Evolutionary conservation across 306 rosid genomes (phyloP).

Genomic region (Trichosanthes truncata): DNA sequence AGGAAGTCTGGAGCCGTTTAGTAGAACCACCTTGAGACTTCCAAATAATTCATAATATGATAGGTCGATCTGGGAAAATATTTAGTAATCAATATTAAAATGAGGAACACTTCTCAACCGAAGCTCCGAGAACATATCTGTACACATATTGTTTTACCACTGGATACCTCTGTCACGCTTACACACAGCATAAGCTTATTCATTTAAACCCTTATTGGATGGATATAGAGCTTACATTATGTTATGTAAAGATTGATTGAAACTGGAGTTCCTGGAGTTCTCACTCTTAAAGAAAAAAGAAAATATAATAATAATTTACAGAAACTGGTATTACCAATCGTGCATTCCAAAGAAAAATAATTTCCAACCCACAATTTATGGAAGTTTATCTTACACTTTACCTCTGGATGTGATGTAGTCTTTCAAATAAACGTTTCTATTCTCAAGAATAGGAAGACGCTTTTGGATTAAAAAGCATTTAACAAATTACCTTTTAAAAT

Average conservation of each 20-base stretch:
- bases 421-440: not conserved
- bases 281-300: not conserved
- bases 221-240: too few species aligned
- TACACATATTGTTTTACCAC: not conserved
- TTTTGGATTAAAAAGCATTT: not conserved
- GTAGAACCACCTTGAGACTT: conserved; percentile 60
- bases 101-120: not conserved
- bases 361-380: not conserved
- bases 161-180: not conserved
- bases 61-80: conserved; percentile 63
- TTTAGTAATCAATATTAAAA: not conserved
- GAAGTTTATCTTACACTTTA: not conserved
- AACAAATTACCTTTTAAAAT: not conserved
- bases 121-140: not conserved
- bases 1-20: conserved; percentile 46
- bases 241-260: not conserved
- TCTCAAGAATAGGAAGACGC: not conserved
- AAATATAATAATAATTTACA: not conserved
- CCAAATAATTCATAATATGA: conserved; percentile 78
- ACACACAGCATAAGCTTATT: not conserved
- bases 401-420: not conserved
- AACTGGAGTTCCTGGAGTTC: not conserved
- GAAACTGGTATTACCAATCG: not conserved
- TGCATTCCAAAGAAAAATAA: not conserved
- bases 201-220: not conserved